phyloP scores from a whole-genome alignment of 495 filamentous ascomycete species.

The Trichocladium uniseriatum region DNA sequence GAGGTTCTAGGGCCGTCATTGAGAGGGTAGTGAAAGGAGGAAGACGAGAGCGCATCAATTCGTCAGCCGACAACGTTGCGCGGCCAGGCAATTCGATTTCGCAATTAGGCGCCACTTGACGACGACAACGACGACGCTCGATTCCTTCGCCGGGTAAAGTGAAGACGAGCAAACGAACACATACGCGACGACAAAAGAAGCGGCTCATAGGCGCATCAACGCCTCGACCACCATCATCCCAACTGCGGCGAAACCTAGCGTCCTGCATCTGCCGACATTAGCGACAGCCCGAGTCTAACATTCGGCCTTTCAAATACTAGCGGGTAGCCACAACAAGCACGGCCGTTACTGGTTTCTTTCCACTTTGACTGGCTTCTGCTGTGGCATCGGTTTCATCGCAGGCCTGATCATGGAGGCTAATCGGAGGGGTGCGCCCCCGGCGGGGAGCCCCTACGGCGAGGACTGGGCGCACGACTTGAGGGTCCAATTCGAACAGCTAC shows the following conservation, averaged over 20 bases:
- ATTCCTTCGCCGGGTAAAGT: background rate
- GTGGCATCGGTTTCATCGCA: background rate
- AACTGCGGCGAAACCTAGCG: no score
- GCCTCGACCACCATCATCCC: no score
- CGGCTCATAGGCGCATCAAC: no score
- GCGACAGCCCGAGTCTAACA: no score
- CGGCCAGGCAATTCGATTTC: slow-evolving; percentile 19
- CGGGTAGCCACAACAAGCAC: no score
- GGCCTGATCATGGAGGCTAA: slow-evolving; percentile 17
- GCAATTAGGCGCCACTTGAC: slow-evolving; percentile 16
- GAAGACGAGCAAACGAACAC: no score
- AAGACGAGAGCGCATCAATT: background rate
- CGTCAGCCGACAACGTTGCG: slow-evolving; percentile 14
- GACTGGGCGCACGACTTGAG: slow-evolving; percentile 46
- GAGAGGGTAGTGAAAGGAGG: background rate
- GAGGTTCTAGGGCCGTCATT: background rate
- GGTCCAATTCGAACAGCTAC: slow-evolving; percentile 63
- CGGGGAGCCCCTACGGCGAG: slow-evolving; percentile 35
- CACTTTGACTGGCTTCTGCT: no score
- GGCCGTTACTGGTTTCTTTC: no score
- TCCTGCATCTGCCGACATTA: no score
- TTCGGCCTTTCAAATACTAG: no score
- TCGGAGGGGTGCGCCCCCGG: slow-evolving; percentile 16
- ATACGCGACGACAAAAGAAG: no score
- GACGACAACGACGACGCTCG: background rate